Base-by-base conservation (phyloP, 148 eudicot species). In the Salicornia ramosissima region DNA sequence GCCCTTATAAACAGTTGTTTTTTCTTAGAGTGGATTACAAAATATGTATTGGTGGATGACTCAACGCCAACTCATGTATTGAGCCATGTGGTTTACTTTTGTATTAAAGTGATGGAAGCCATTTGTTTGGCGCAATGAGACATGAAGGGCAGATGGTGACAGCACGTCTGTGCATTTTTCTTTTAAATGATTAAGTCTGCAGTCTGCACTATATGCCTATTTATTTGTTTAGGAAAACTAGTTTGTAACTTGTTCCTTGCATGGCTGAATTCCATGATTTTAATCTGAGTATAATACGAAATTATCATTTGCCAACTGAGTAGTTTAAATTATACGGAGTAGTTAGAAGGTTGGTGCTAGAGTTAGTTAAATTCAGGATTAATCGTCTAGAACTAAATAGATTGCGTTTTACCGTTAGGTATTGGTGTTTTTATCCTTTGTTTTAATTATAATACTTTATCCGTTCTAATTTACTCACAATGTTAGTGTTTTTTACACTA, bases 121-220 rank as follows among this genome's bases (percentile, higher is more conserved):
- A 63, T n/a, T 63, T 30, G 31, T 40, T 63, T 63, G 31, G 47
- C 7, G n/a, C 50, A 42, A 63, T 63, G 67, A 39, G 67, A 39
- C 16, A 63, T 63, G 24, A 6, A 25, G 10, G 8, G 28, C 2
- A 24, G 50, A 63, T 63, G 19, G 31, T 15, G 50, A 39, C 31
- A 11, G 3, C 19, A 22, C 9, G 13, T 36, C 29, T 33, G 64
- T 39, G 36, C 21, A 57, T 18, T 30, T 30, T 12, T 16, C 39
- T 29, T 5, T n/a, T n/a, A n/a, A n/a, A n/a, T 1, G 4, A 49
- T 19, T 6, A 7, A 49, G 16, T 45, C 49, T 45, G 22, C 4
- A 49, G 16, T 45, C 49, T 45, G 22, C 4, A 49, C 22, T 49
- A 49, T 49, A 16, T 49, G 49, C 4, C 53, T 49, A 16, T 49